These are phyloP conservation scores for Apium graveolens DNA, from an alignment of 129 eudicot species.

Conservation along the genomic window DNA sequence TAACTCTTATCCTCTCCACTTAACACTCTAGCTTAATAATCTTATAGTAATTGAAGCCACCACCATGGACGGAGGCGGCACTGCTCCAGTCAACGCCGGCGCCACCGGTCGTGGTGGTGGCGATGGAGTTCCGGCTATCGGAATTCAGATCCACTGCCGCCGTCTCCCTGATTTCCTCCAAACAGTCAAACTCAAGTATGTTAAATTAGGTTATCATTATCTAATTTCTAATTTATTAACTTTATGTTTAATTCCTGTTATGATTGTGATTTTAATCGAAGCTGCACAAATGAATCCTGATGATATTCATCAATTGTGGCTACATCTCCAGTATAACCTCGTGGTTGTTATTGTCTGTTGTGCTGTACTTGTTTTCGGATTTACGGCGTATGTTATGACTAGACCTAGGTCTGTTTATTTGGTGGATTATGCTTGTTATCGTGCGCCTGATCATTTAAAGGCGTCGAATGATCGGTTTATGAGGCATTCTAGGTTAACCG, in stretches of 20 bases:
- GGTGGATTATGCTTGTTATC: constrained; percentile 53
- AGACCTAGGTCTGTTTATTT: constrained; percentile 54
- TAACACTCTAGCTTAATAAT: not conserved
- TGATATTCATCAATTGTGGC: constrained; percentile 50
- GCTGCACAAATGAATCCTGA: constrained; percentile 54
- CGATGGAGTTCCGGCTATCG: constrained; percentile 21
- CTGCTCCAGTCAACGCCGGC: constrained; percentile 16
- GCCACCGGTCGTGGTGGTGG: constrained; percentile 18
- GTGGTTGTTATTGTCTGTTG: constrained; percentile 40
- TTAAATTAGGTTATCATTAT: constrained; percentile 67
- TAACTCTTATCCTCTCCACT: not conserved
- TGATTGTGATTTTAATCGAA: constrained; percentile 37
- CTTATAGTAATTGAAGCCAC: not conserved
- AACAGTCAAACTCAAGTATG: constrained; percentile 48
- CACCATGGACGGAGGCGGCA: constrained; percentile 29
- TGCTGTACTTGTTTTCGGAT: constrained; percentile 52
- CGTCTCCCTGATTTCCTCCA: constrained; percentile 67
- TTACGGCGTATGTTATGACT: constrained; percentile 61
- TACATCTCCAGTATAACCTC: constrained; percentile 60
- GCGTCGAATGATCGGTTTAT: constrained; percentile 29
- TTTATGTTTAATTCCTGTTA: constrained; percentile 40
- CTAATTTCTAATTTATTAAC: constrained; percentile 53
- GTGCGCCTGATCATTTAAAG: constrained; percentile 36
- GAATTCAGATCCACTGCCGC: constrained; percentile 52
- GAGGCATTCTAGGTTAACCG: not conserved